Evolutionary conservation across 1,284 basidiomycete genomes (phyloP).

Genomic region (Ceraceosorus bombacis): DNA sequence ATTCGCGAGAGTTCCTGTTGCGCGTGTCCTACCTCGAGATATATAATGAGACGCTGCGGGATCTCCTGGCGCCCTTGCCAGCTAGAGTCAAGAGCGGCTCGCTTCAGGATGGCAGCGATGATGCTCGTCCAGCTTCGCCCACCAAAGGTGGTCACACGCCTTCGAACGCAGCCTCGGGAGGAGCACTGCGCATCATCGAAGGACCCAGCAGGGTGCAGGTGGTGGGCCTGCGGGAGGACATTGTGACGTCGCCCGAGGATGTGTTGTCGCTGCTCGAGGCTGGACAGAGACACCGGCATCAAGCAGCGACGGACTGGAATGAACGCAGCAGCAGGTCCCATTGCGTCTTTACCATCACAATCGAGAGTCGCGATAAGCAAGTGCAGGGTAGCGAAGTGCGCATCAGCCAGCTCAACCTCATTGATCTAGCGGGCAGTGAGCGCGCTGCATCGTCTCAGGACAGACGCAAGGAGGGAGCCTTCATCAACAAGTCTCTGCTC

Average conservation of each 20-base stretch:
- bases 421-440: slow-evolving; percentile 57
- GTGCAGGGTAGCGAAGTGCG: slow-evolving; percentile 28
- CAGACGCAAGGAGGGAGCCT: slow-evolving; percentile 53
- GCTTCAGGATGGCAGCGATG: neutral
- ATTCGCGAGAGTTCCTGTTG: slow-evolving; percentile 50
- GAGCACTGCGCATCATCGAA: slow-evolving; percentile 40
- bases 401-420: slow-evolving; percentile 52
- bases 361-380: slow-evolving; percentile 26
- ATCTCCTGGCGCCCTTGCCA: slow-evolving; percentile 48
- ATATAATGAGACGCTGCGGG: slow-evolving; percentile 57
- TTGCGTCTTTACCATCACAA: slow-evolving; percentile 59
- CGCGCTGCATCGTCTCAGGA: slow-evolving; percentile 55
- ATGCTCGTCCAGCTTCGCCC: slow-evolving; percentile 14
- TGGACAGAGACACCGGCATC: slow-evolving; percentile 79
- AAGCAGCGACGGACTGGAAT: slow-evolving; percentile 96
- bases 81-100: neutral
- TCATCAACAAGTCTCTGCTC: slow-evolving; percentile 49
- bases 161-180: neutral
- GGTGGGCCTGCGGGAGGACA: slow-evolving; percentile 53
- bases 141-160: slow-evolving; percentile 23
- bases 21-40: slow-evolving; percentile 58
- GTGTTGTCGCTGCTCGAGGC: slow-evolving; percentile 63
- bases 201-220: slow-evolving; percentile 51
- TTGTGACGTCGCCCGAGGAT: slow-evolving; percentile 53
- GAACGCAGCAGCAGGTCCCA: slow-evolving; percentile 89